Conservation (phyloP, 768 basidiomycete genomes). For the Rhodosporidiobolus odoratus region DNA sequence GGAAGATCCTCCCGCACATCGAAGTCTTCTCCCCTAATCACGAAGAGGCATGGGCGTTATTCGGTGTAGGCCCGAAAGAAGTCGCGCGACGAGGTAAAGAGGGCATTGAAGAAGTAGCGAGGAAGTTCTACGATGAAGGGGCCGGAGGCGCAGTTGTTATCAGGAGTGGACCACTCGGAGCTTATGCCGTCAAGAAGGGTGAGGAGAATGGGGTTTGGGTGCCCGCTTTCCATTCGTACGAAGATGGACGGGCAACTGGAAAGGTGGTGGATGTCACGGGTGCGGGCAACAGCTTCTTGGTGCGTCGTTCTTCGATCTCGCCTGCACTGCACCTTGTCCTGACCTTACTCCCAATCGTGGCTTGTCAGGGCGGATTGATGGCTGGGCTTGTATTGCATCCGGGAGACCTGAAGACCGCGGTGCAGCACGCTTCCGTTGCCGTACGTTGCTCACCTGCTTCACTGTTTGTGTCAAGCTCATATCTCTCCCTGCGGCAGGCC, state of each 20-base stretch:
- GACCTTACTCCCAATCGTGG: background rate
- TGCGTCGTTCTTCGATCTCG: conserved; percentile 44
- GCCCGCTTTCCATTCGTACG: conserved; percentile 63
- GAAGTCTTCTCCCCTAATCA: conserved; percentile 81
- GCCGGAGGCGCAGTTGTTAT: conserved; percentile 56
- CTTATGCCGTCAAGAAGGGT: conserved; percentile 56
- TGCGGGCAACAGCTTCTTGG: conserved; percentile 89
- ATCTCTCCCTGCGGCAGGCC: conserved; percentile 47
- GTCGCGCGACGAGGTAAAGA: conserved; percentile 37
- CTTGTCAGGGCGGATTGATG: conserved; percentile 34
- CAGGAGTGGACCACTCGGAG: conserved; percentile 66
- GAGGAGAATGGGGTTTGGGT: conserved; percentile 57
- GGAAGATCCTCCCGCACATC: conserved; percentile 57
- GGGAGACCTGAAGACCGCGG: conserved; percentile 51
- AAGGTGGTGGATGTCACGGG: conserved; percentile 79
- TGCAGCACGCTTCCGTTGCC: conserved; percentile 69
- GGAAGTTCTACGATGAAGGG: conserved; percentile 32
- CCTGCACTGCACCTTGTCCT: conserved; percentile 18
- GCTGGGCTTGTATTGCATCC: conserved; percentile 33
- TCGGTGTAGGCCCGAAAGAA: conserved; percentile 58
- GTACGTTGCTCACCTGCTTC: background rate
- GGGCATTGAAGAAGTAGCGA: conserved; percentile 48
- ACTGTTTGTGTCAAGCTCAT: background rate
- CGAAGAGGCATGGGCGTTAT: conserved; percentile 65
- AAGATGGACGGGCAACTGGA: conserved; percentile 31